phyloP scores from a whole-genome alignment of 1,284 basidiomycete genomes.

The Austroboletus novae-zelandiae region DNA sequence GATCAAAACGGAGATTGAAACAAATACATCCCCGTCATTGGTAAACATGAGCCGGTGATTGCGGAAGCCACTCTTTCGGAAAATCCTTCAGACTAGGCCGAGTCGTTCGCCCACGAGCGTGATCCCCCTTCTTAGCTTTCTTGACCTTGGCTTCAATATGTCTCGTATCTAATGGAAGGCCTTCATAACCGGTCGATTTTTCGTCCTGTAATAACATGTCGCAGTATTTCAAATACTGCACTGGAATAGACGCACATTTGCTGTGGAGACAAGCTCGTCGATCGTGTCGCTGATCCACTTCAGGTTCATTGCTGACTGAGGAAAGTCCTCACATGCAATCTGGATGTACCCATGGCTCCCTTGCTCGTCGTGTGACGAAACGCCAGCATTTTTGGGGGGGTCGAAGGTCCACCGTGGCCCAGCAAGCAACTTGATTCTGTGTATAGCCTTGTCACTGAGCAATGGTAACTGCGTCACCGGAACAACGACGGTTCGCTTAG shows the following conservation, averaged over 20 bases:
- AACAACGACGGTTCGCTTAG: constrained; percentile 71
- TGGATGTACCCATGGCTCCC: constrained; percentile 76
- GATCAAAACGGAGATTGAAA: neutral
- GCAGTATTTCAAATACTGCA: neutral
- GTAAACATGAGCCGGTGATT: constrained; percentile 5
- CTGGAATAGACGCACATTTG: constrained; percentile 60
- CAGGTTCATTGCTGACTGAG: constrained; percentile 74
- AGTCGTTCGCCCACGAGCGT: constrained; percentile 55
- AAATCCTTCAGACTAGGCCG: constrained; percentile 74
- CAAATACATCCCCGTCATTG: constrained; percentile 10
- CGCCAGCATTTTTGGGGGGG: constrained; percentile 67
- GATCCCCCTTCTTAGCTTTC: constrained; percentile 71
- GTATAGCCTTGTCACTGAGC: constrained; percentile 55
- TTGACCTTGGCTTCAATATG: constrained; percentile 69
- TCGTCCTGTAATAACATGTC: constrained; percentile 21
- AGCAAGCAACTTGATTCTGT: constrained; percentile 80
- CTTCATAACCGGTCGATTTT: constrained; percentile 40
- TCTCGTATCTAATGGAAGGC: constrained; percentile 74
- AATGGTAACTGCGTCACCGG: constrained; percentile 73
- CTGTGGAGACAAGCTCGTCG: constrained; percentile 66
- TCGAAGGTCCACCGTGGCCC: constrained; percentile 79
- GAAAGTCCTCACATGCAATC: constrained; percentile 83
- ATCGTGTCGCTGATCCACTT: constrained; percentile 84
- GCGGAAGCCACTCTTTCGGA: constrained; percentile 77
- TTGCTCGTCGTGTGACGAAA: constrained; percentile 40